Evolutionary conservation across 1,284 basidiomycete species (phyloP).

Genomic region (Mycena citricolor): DNA sequence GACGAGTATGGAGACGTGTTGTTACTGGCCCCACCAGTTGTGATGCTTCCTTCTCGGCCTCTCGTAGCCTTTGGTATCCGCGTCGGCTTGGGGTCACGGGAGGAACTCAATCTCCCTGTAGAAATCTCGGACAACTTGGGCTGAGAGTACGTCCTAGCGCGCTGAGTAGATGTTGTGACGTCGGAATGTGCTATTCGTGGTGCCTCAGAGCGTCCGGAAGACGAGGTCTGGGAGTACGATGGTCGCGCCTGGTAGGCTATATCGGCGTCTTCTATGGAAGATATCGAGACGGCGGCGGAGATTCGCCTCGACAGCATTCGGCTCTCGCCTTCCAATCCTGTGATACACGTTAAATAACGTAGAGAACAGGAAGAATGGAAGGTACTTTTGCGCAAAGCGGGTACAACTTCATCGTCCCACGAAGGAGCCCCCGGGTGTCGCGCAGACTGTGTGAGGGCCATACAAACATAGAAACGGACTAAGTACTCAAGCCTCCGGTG

Average conservation of each 20-base stretch:
- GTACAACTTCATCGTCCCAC: slow-evolving; percentile 73
- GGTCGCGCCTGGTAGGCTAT: slow-evolving; percentile 11
- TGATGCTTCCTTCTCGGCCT: slow-evolving; percentile 7
- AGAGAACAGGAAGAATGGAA: slow-evolving; percentile 20
- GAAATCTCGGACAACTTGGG: slow-evolving; percentile 43
- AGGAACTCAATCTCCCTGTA: too few relatives aligned
- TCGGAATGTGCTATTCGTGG: slow-evolving; percentile 21
- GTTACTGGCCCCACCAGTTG: slow-evolving; percentile 4
- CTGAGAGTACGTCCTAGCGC: slow-evolving; percentile 61
- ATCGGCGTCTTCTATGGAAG: slow-evolving; percentile 43
- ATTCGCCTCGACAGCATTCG: slow-evolving; percentile 68
- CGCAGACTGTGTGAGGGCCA: slow-evolving; percentile 54
- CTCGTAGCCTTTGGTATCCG: slow-evolving; percentile 24
- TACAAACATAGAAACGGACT: slow-evolving; percentile 19
- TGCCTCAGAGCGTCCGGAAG: slow-evolving; percentile 18
- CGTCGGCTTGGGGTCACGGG: slow-evolving; percentile 19
- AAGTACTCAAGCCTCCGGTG: slow-evolving; percentile 4
- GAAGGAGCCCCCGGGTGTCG: slow-evolving; percentile 47
- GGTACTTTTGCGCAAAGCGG: slow-evolving; percentile 67
- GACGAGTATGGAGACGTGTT: neutral
- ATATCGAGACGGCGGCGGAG: slow-evolving; percentile 62
- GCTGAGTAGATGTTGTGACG: slow-evolving; percentile 32
- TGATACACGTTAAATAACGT: slow-evolving; percentile 17
- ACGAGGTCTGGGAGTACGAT: slow-evolving; percentile 13
- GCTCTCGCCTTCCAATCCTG: slow-evolving; percentile 75